Base-by-base conservation (phyloP, 192 early-diverging fungal species). In the Coemansia sp. region DNA sequence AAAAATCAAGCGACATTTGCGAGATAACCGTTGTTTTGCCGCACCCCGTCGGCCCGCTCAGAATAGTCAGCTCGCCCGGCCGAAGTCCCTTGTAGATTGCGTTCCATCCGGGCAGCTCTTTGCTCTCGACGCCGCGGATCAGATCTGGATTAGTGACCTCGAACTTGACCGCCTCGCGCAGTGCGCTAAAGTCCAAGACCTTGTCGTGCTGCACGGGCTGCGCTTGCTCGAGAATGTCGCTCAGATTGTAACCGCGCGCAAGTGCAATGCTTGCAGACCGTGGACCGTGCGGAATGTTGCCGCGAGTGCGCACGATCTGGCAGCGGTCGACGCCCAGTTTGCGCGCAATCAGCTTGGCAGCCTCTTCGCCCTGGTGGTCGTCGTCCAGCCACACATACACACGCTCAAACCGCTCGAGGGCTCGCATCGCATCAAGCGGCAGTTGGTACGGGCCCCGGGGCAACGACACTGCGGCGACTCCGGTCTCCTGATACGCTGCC, bases 1-100 rank as follows among this genome's bases (percentile, higher is more conserved):
- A 89, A 66, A 84, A 88, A 65, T 89, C 89, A 11, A 90, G 65
- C 62, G 86, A 87, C 61, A 89, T 54, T 50, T 90, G 89, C 75
- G 86, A 88, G 14, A 89, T 75, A 6, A 90, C 74, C 0, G 89
- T 90, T 1, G 89, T 90, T 56, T 90, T 90, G 16, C 89, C 89
- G 26, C 82, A 79, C 1, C 89, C 89, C 1, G 89, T 90, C 1
- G 88, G 71, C 6, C 89, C 89, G 35, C 85, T 89, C 39, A 88
- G 49, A 35, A 90, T 85, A 0, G 88, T 87, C 58, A 90, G 66
- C 71, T 90, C 89, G 51, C 89, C 89, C 0, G 82, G 84, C 18
- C 89, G 80, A 78, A 88, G 80, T 0, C 89, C 89, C 68, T 90
- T 90, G 27, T 89, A 69, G 18, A 85, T 66, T 12, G 73, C 52